Evolutionary conservation across 345 rosid genomes (phyloP).

Genomic region (Nephelium lappaceum): DNA sequence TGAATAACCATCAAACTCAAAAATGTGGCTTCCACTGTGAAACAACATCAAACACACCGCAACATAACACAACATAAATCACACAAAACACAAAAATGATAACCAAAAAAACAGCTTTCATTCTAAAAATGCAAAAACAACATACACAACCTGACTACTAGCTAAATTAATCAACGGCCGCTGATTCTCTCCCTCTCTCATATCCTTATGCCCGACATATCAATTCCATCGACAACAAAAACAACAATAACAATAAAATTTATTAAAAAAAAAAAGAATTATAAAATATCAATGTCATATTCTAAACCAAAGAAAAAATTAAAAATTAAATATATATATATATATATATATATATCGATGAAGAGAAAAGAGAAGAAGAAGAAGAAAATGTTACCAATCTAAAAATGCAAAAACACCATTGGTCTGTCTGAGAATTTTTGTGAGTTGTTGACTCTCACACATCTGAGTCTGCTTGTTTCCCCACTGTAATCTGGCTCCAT

Average conservation of each 20-base stretch:
- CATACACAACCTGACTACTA: conserved; percentile 55
- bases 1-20: conserved; percentile 76
- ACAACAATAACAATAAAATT: conserved; percentile 9
- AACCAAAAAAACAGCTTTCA: not conserved
- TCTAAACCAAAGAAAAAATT: too few relatives aligned
- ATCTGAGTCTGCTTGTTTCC: too few relatives aligned
- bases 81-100: not conserved
- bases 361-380: not conserved
- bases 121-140: not conserved
- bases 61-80: too few relatives aligned
- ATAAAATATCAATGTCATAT: too few relatives aligned
- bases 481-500: too few relatives aligned
- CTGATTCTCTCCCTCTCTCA: conserved; percentile 79
- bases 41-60: conserved; percentile 16
- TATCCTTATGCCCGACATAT: conserved; percentile 64
- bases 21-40: conserved; percentile 75
- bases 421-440: too few relatives aligned
- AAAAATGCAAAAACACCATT: too few relatives aligned
- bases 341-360: too few relatives aligned
- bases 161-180: conserved; percentile 91
- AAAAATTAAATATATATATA: too few relatives aligned
- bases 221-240: too few relatives aligned
- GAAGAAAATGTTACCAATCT: conserved; percentile 46
- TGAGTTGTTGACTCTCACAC: too few relatives aligned
- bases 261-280: too few relatives aligned